phyloP scores from a whole-genome alignment of 331 rosid species.

The Stylosanthes scabra region DNA sequence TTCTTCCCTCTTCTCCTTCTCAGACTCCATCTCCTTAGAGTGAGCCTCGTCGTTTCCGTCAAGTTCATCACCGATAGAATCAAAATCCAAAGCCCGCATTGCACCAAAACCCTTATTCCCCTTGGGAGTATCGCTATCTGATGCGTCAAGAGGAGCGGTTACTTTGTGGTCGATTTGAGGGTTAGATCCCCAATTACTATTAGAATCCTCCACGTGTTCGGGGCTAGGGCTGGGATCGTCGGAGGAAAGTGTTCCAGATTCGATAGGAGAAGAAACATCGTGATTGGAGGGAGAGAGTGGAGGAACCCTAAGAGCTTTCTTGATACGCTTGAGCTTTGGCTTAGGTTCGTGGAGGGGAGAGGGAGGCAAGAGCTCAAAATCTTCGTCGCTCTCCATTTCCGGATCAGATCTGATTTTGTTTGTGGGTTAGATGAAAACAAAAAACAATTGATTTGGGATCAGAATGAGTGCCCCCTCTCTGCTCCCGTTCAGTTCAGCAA shows the following conservation, averaged over 20 bases:
- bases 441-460: not conserved
- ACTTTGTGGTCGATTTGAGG: conserved; percentile 19
- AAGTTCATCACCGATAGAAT: conserved; percentile 48
- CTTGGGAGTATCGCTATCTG: conserved; percentile 23
- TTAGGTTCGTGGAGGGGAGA: conserved; percentile 53
- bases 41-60: conserved; percentile 35
- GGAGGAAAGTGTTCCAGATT: conserved; percentile 25
- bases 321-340: conserved; percentile 84
- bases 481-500: not conserved
- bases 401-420: conserved; percentile 15
- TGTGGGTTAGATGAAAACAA: conserved; percentile 6
- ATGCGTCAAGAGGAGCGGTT: conserved; percentile 33
- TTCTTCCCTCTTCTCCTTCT: conserved; percentile 27
- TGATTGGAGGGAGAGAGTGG: conserved; percentile 29
- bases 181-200: conserved; percentile 29
- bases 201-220: conserved; percentile 36
- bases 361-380: conserved; percentile 51
- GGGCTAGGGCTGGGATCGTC: not conserved
- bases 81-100: conserved; percentile 66
- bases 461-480: not conserved
- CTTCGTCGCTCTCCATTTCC: conserved; percentile 81
- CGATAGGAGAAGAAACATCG: too few species aligned
- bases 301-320: conserved; percentile 62
- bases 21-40: conserved; percentile 14
- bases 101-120: conserved; percentile 47